Evolutionary conservation across 2,329 filamentous ascomycete genomes (phyloP), one percentile per base, ranked within the genome.

Genomic region (Cryphonectria japonica): DNA sequence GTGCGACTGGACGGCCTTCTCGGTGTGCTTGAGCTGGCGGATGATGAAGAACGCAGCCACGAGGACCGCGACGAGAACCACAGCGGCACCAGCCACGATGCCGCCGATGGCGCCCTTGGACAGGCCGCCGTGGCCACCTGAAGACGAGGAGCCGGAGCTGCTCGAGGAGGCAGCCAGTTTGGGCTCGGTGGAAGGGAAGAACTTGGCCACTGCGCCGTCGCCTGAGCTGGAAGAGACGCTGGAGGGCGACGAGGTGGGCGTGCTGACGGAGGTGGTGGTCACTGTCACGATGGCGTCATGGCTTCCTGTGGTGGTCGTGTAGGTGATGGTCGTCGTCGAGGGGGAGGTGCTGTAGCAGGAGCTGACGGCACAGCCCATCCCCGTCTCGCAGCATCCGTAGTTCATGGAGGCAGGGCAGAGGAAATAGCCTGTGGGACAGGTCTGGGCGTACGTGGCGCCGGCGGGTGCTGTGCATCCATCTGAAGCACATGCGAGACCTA

Each of bases 331-430:
- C n/a, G 81, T 78, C 0, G 86, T 88, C 1, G 80, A 76, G 1
- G 85, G 82, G 0, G 78, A 79, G 0, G 84, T 86, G 1, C 83
- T 80, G 71, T 86, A 89, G 75, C 88, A 90, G 19, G 76, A 77
- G 26, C 76, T 78, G 1, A 77, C 68, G 2, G 82, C 87, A 74
- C 88, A 90, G 37, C 78, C 84, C 81, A 85, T 82, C 5, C 84
- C 84, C 63, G 78, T 82, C 2, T 78, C 78, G 75, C 88, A 90
- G 73, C 88, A 89, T 0, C 87, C 87, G 70, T 83, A 85, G 67
- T 83, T 84, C 4, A 86, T 74, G 0, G 84, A 85, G 6, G 83
- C 75, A 1, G 88, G 83, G 70, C 88, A 89, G 3, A 83, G 78
- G 69, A 82, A 85, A 63, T 83, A 85, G 71, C 78, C 81, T 2